phyloP scores from a whole-genome alignment of 2,329 filamentous ascomycete species.

The Verticillium longisporum region DNA sequence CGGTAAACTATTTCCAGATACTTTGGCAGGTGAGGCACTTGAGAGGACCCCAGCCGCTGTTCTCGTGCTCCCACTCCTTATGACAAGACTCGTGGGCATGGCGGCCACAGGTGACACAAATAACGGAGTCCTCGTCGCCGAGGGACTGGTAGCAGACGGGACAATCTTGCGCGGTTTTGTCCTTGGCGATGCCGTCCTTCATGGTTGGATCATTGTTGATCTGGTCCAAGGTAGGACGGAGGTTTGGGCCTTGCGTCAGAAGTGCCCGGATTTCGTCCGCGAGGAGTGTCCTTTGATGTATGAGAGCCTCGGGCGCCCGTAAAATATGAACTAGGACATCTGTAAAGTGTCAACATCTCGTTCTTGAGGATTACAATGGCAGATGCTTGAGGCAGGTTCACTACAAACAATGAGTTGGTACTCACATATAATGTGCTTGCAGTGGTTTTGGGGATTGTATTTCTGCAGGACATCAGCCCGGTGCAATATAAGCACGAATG shows the following conservation, averaged over 20 bases:
- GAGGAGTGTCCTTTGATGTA: constrained; percentile 4
- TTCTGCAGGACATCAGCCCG: background rate
- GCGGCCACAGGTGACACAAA: constrained; percentile 7
- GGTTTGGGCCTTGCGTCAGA: constrained; percentile 1
- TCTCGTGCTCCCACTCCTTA: background rate
- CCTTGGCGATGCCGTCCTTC: constrained; percentile 6
- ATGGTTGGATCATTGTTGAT: constrained; percentile 1
- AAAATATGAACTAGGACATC: constrained; percentile 7
- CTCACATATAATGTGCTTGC: constrained; percentile 11
- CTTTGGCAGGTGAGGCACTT: constrained; percentile 3
- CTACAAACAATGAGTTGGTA: background rate
- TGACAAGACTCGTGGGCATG: constrained; percentile 7
- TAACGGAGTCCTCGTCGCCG: background rate
- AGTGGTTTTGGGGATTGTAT: constrained; percentile 3
- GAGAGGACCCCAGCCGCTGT: constrained; percentile 1
- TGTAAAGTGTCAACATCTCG: background rate
- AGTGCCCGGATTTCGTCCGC: constrained; percentile 2
- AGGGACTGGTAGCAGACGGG: constrained; percentile 7
- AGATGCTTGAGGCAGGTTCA: background rate
- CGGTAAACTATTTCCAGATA: background rate
- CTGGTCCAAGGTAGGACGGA: constrained; percentile 4
- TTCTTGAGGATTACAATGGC: background rate
- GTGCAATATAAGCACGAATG: background rate
- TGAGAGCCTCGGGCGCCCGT: constrained; percentile 3
- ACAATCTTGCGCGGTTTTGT: constrained; percentile 3